Conservation (phyloP, 164 flowering plant genomes). For the Stephania yunnanensis region DNA sequence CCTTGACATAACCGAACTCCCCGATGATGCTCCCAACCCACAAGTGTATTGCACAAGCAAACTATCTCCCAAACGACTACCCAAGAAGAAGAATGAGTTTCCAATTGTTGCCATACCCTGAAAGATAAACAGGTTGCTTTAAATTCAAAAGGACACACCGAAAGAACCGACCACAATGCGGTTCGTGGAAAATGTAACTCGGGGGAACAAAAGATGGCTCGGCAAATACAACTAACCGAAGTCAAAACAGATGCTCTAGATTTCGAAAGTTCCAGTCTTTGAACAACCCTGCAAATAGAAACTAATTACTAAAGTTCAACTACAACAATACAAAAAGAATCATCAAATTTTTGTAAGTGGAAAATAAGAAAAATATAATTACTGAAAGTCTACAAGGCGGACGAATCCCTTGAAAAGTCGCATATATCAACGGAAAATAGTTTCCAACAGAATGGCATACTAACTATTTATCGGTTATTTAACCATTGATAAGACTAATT, state of each 20-base stretch:
- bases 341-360: background rate
- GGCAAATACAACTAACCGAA: slow-evolving; percentile 55
- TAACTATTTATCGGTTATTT: background rate
- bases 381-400: background rate
- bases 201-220: background rate
- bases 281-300: slow-evolving; percentile 62
- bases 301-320: background rate
- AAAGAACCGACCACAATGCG: background rate
- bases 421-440: background rate
- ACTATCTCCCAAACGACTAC: slow-evolving; percentile 96
- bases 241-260: slow-evolving; percentile 92
- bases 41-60: slow-evolving; percentile 81
- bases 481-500: background rate
- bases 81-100: slow-evolving; percentile 79
- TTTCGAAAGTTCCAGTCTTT: slow-evolving; percentile 86
- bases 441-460: background rate
- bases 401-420: background rate
- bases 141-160: slow-evolving; percentile 7
- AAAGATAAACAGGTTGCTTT: slow-evolving; percentile 7
- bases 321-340: background rate
- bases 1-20: slow-evolving; percentile 53
- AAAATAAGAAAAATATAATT: background rate
- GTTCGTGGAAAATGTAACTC: background rate
- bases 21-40: slow-evolving; percentile 42
- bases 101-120: slow-evolving; percentile 84